Evolutionary conservation across 768 basidiomycete species (phyloP), one percentile per base, ranked within the genome.

Genomic region (Suillus alpinus): DNA sequence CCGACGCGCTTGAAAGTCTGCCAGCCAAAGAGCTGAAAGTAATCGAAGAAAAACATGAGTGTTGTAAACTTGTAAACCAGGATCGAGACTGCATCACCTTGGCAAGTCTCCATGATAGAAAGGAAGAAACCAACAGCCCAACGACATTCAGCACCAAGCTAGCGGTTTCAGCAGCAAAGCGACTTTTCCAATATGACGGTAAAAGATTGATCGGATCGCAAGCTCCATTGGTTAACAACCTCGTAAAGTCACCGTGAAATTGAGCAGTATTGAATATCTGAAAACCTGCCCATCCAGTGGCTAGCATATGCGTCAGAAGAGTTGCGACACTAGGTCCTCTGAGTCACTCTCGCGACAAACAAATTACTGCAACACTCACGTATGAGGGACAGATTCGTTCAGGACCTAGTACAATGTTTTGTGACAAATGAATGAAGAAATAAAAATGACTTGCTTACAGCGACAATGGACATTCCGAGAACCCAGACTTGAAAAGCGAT

Each of bases 1-100:
- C 91, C 91, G 56, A 92, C 85, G 59, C 90, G 88, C 72, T 91
- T 91, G 81, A 92, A 94, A 0, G 91, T 94, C 73, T 91, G 89
- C 91, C 91, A 94, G 47, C 91, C 89, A 70, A 90, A 93, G 16
- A 80, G 68, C 88, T 90, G 58, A 37, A 44, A 4, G 14, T 40
- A 49, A 18, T 34, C 18, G 8, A 29, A 26, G 20, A 14, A 57
- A 14, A 40, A 23, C 20, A 39, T 16, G 55, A 39, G 41, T 49
- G 13, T 26, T 18, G 43, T n/a, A 31, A 20, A 37, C 58, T 31
- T 39, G 40, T 44, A 31, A 59, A 41, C 55, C 51, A 29, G 41
- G 36, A 13, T 32, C 31, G 10, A 50, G 31, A 50, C 46, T 64
- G 66, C 20, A 64, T 29, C 57, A 91, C 91, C 82, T 88, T 91